phyloP scores from a whole-genome alignment of 371 early-diverging fungal species.

The Dentiscutata heterogama region DNA sequence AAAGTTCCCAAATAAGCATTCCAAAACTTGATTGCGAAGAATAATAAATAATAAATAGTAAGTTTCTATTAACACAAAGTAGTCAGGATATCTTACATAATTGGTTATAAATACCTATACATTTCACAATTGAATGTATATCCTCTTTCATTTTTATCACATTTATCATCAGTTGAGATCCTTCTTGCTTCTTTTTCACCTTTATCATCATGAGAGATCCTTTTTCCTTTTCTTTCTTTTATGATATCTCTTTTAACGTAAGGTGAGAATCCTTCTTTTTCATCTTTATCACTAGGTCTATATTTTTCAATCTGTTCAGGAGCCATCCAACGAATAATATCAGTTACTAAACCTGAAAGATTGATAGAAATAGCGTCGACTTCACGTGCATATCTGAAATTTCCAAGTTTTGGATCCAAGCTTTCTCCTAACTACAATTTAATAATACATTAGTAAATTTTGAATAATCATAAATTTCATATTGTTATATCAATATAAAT shows the following conservation, averaged over 20 bases:
- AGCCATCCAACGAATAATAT: slow-evolving; percentile 35
- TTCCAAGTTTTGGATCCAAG: not conserved
- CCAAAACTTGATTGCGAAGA: slow-evolving; percentile 31
- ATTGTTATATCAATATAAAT: not conserved
- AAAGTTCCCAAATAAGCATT: slow-evolving; percentile 40
- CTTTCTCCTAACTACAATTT: not conserved
- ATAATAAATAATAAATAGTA: not conserved
- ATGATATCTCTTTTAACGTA: too few relatives aligned
- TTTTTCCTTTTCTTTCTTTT: too few relatives aligned
- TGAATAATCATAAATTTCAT: not conserved
- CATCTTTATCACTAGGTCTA: not conserved
- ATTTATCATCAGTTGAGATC: not conserved
- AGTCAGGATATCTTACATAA: too few relatives aligned
- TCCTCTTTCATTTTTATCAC: not conserved
- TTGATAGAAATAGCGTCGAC: not conserved
- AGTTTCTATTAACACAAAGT: not conserved
- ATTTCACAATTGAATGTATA: slow-evolving; percentile 44
- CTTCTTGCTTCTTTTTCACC: too few relatives aligned
- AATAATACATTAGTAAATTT: too few relatives aligned
- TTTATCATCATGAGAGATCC: too few relatives aligned
- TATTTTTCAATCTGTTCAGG: slow-evolving; percentile 19
- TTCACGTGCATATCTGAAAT: not conserved
- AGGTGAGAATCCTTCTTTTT: too few relatives aligned
- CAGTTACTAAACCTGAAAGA: not conserved
- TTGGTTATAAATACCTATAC: slow-evolving; percentile 31